Percentiles rank a stretch among this genome's conserved stretches.
Conservation (phyloP, 1,284 basidiomycete genomes). For the Spongispora temasekensis region DNA sequence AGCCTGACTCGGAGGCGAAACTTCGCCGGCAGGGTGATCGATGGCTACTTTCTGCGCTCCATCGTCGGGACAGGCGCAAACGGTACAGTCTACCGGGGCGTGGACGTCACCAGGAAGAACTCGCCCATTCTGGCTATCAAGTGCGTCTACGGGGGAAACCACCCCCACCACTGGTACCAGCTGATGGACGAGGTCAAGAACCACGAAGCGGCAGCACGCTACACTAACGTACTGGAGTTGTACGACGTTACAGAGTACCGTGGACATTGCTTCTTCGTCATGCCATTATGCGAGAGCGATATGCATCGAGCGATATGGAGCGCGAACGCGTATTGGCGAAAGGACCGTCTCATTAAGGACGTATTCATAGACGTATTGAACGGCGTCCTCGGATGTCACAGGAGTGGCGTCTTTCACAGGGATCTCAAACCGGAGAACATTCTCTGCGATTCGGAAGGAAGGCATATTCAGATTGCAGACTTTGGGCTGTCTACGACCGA, state of each 20-base stretch:
- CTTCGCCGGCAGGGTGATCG: neutral
- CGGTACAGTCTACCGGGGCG: neutral
- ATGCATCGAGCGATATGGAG: neutral
- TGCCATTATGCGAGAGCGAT: neutral
- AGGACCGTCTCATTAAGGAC: neutral
- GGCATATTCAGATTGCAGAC: neutral
- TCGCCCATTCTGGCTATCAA: neutral
- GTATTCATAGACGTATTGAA: neutral
- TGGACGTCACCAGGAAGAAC: neutral
- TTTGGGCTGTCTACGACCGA: neutral
- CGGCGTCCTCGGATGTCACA: neutral
- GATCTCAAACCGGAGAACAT: neutral
- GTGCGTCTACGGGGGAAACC: neutral
- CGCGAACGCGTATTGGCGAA: neutral
- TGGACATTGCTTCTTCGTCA: neutral
- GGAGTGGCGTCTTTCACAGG: neutral
- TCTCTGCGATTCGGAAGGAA: neutral
- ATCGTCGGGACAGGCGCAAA: neutral
- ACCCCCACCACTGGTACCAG: neutral
- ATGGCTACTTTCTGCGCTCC: neutral
- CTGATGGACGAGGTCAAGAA: neutral
- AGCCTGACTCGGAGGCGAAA: no score
- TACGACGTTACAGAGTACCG: neutral
- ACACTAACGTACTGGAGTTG: neutral
- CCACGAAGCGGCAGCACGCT: neutral